Evolutionary conservation across 768 basidiomycete genomes (phyloP).

Genomic region (Mycena indigotica): DNA sequence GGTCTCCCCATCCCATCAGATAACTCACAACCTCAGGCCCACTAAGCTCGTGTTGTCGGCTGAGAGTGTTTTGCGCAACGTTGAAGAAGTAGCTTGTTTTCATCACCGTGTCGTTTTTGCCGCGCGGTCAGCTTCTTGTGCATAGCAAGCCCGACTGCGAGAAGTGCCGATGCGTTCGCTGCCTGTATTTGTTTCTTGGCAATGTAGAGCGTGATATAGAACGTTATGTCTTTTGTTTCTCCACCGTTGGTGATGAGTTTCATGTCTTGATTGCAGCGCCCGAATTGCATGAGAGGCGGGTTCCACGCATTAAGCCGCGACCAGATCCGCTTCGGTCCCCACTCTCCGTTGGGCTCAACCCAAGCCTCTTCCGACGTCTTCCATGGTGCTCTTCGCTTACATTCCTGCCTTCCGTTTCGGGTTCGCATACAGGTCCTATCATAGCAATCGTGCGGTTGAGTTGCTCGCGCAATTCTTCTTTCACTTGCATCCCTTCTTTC

Average conservation of each 20-base stretch:
- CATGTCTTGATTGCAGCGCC: constrained; percentile 39
- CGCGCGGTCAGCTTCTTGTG: constrained; percentile 19
- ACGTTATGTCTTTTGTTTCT: constrained; percentile 35
- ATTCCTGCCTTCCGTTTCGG: constrained; percentile 21
- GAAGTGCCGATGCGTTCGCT: constrained; percentile 40
- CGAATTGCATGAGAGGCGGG: constrained; percentile 23
- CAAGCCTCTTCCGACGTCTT: constrained; percentile 20
- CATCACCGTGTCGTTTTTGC: constrained; percentile 9
- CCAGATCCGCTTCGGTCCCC: constrained; percentile 28
- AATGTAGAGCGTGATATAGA: constrained; percentile 41
- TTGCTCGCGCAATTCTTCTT: constrained; percentile 22
- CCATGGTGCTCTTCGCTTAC: constrained; percentile 40
- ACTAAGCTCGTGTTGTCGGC: constrained; percentile 31
- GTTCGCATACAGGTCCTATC: constrained; percentile 22
- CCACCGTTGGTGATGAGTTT: constrained; percentile 38
- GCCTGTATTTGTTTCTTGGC: constrained; percentile 40
- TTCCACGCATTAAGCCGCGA: constrained; percentile 31
- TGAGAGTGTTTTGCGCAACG: constrained; percentile 29
- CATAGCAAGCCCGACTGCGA: constrained; percentile 34
- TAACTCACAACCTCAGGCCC: constrained; percentile 35
- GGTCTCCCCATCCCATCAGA: constrained; percentile 40
- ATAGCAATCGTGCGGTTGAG: constrained; percentile 39
- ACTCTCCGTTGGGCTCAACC: constrained; percentile 29
- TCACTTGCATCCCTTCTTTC: constrained; percentile 14
- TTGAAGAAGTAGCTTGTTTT: constrained; percentile 29